Evolutionary conservation across 2,329 filamentous ascomycete species (phyloP).

Genomic region (Podosphaera leucotricha): DNA sequence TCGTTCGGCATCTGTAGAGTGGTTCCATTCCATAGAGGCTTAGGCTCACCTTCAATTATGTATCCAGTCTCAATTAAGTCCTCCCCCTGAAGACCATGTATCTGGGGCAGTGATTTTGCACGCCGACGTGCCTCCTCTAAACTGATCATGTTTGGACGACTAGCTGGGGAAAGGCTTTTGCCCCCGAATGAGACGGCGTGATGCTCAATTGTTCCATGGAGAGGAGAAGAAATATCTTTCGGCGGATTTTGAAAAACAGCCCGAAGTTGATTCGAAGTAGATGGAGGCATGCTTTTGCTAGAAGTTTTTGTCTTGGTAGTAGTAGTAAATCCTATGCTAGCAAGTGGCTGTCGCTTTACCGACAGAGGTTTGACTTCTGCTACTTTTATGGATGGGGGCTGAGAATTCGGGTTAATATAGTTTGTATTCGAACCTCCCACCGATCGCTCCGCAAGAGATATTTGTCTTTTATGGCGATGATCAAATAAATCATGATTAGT

Average conservation of each 20-base stretch:
- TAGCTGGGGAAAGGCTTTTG: slow-evolving; percentile 1
- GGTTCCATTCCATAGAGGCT: neutral
- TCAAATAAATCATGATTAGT: neutral
- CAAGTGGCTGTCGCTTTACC: neutral
- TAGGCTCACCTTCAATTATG: neutral
- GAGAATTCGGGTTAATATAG: neutral
- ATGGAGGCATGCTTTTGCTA: neutral
- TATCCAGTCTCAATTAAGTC: neutral
- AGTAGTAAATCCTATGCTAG: neutral
- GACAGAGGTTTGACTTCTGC: neutral
- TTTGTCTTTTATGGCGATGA: neutral
- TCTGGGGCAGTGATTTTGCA: slow-evolving; percentile 5
- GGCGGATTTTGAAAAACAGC: neutral
- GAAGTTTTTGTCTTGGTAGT: neutral
- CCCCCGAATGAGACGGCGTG: slow-evolving; percentile 3
- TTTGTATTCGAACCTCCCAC: neutral
- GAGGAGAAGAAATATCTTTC: slow-evolving; percentile 2
- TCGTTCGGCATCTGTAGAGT: neutral
- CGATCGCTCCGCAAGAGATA: neutral
- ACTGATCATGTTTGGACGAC: slow-evolving; percentile 2
- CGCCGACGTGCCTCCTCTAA: slow-evolving; percentile 4
- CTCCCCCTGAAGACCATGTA: neutral
- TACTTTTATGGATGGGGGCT: neutral
- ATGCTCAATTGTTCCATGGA: slow-evolving; percentile 2
- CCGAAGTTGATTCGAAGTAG: neutral